These are phyloP conservation scores for Clitopilus hobsonii DNA, from an alignment of 768 basidiomycete species.

Conservation along the genomic window DNA sequence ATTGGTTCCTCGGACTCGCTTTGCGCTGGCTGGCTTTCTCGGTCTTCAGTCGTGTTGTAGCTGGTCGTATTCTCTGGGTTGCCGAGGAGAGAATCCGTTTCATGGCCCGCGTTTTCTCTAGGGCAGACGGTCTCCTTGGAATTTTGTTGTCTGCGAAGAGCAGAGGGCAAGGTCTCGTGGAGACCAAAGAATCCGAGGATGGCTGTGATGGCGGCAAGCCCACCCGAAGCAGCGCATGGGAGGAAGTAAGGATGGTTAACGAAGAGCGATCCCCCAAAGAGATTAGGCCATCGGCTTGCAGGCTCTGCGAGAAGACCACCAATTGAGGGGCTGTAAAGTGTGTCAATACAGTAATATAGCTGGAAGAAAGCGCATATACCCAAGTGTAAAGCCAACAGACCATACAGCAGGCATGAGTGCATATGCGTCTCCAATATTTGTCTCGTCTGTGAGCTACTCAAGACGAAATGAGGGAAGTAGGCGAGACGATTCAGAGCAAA, in stretches of 20 bases:
- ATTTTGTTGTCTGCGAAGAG: background rate
- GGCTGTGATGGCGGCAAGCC: conserved; percentile 41
- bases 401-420: conserved; percentile 40
- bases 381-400: conserved; percentile 13
- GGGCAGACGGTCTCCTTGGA: background rate
- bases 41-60: background rate
- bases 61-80: background rate
- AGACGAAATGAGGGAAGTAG: background rate
- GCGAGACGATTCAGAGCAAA: background rate
- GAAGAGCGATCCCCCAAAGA: conserved; percentile 40
- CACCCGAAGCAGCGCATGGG: conserved; percentile 51
- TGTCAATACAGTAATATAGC: background rate
- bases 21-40: background rate
- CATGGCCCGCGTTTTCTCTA: background rate
- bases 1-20: conserved; percentile 17
- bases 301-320: conserved; percentile 46
- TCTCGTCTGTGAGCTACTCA: conserved; percentile 20
- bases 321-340: conserved; percentile 23
- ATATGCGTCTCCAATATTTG: conserved; percentile 23
- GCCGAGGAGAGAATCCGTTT: background rate
- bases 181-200: conserved; percentile 39
- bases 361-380: background rate
- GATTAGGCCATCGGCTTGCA: conserved; percentile 35
- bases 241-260: conserved; percentile 50
- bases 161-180: conserved; percentile 30